Base-by-base conservation (phyloP, 306 rosid species). In the Leucaena leucocephala region DNA sequence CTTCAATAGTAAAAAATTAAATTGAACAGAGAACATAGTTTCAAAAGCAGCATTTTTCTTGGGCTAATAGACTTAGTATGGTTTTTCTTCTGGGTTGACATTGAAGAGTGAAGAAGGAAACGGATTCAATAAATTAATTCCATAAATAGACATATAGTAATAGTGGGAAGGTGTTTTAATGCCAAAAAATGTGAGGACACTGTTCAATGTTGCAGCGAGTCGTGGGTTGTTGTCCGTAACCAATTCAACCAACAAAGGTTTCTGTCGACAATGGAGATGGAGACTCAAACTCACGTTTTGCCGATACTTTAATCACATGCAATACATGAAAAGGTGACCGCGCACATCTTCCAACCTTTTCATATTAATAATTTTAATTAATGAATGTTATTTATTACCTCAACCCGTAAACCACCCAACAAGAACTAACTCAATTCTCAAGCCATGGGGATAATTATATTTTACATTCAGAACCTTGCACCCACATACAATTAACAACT, bases 241-340 rank as follows among this genome's bases (percentile, higher is more conserved):
- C 75, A 8, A 33, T 15, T 33, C 44, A 33, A 15, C 44, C 44
- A 48, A 10, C 11, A 2, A 57, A 43, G 5, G 55, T 49, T 35
- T 44, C 33, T 69, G 21, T 8, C 4, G 64, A 55, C 10, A 77
- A 71, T 70, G 63, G 71, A 70, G 77, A 71, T 70, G 63, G 71
- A 70, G 77, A 70, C 71, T 69, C 55, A 15, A 38, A 40, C 70
- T 69, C 76, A 78, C 17, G 6, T 10, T 16, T 58, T 13, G 19
- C 14, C 16, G 10, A 71, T 62, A 61, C 44, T 16, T 79, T 71
- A 44, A 7, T 78, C 70, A 27, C 74, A 45, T 45, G 74, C 74
- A 22, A 69, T 22, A 5, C 58, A 27, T 69, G 74, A 69, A 19
- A 69, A 17, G 19, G 39, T 13, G 57, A 22, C 74, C 38, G 13